A percentile compares a stretch with the other conserved stretches of the same genome.
phyloP scores from a whole-genome alignment of 164 flowering plant genomes.

The Echeveria elegans region DNA sequence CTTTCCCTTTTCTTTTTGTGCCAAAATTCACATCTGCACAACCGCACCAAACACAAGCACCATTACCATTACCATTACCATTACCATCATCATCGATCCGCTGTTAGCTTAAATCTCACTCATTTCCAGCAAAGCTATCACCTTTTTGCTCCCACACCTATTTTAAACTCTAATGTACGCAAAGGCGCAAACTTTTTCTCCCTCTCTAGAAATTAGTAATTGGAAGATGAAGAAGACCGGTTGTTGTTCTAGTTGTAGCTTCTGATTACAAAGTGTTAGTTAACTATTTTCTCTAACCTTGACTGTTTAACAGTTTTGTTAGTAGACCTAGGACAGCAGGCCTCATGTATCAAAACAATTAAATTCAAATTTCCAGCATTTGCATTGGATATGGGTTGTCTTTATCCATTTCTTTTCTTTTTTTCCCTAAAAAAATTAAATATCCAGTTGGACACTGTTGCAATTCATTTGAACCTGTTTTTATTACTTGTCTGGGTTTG shows the following conservation, averaged over 20 bases:
- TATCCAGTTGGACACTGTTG: neutral
- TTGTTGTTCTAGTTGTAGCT: neutral
- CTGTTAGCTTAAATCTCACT: conserved; percentile 7
- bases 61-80: too few species aligned
- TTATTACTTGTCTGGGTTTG: conserved; percentile 4
- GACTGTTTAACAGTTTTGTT: conserved; percentile 1
- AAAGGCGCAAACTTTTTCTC: conserved; percentile 4
- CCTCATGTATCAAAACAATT: neutral
- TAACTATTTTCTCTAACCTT: neutral
- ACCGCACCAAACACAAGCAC: conserved; percentile 3
- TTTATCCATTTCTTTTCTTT: neutral
- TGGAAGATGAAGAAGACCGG: neutral
- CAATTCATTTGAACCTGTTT: conserved; percentile 1
- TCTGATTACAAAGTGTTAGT: neutral
- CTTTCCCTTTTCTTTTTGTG: neutral
- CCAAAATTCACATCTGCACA: conserved; percentile 2
- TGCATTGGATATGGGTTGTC: conserved; percentile 5
- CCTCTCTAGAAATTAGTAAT: neutral
- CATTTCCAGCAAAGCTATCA: conserved; percentile 5
- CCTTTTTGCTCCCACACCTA: conserved; percentile 1
- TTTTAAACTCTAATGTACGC: conserved; percentile 4
- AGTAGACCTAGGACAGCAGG: neutral
- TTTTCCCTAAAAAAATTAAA: neutral
- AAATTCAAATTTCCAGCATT: neutral
- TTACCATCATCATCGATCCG: neutral